These are phyloP conservation scores for Aphanomyces cochlioides DNA, from an alignment of 352 stramenopile genomes.

Conservation along the genomic window DNA sequence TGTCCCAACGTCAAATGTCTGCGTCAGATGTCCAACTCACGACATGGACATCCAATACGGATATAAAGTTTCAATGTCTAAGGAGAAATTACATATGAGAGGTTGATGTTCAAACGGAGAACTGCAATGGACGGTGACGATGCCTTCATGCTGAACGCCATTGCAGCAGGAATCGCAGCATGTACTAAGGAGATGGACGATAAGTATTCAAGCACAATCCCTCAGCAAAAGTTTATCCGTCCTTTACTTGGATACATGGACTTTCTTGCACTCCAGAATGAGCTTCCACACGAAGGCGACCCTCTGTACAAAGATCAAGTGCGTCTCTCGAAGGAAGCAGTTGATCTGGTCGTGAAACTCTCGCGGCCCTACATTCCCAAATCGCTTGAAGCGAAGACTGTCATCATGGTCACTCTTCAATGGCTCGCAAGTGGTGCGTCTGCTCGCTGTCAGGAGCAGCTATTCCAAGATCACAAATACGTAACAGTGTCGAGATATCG, in stretches of 20 bases:
- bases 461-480: not conserved
- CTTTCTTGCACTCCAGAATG: not conserved
- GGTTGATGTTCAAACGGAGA: no score
- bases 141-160: no score
- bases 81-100: no score
- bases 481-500: not conserved
- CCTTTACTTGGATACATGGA: not conserved
- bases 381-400: not conserved
- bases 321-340: not conserved
- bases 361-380: not conserved
- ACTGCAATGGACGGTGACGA: no score
- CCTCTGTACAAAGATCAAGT: not conserved
- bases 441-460: not conserved
- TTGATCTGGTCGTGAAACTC: not conserved
- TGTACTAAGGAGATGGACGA: not conserved
- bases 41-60: no score
- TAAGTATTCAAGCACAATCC: not conserved
- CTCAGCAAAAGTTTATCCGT: not conserved
- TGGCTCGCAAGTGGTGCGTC: not conserved
- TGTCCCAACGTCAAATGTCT: no score
- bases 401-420: not conserved
- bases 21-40: no score
- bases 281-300: not conserved
- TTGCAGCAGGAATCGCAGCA: no score
- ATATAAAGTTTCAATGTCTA: no score